Evolutionary conservation across 345 rosid genomes (phyloP), one percentile per base, ranked within the genome.

Genomic region (Dovyalis caffra): DNA sequence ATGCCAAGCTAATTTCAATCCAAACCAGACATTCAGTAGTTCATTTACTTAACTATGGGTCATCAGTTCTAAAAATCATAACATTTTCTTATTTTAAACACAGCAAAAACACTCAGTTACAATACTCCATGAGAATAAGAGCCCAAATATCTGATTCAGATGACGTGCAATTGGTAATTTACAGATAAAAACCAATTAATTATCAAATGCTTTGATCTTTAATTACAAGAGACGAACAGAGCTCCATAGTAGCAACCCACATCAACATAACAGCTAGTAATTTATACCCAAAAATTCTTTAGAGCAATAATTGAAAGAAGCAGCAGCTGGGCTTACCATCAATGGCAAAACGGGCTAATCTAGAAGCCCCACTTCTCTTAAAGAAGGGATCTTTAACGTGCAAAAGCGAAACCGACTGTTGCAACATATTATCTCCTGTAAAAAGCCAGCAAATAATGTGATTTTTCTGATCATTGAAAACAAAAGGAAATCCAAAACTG

Each of bases 381-480:
- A 90, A 92, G 86, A 91, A 86, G 3, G 97, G 97, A 83, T 95
- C 99, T 83, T 92, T 91, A 53, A 88, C 95, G 69, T 86, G 96
- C 85, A 95, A 83, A 72, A 95, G 97, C 20, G 92, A 90, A 49
- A 95, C 71, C 1, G 99, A 92, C 79, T 95, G 99, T 23, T 85
- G 94, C 80, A 95, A 63, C 78, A 95, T 79, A 76, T 83, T 95
- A 90, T 92, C 97, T 76, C 97, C 99, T 91, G 87, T 23, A 61
- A 25, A 23, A 21, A 64, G 38, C n/a, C 14, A 64, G 29, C 12
- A 25, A 60, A 60, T 0, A 60, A 64, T 29, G 37, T 21, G 33
- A n/a, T n/a, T n/a, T n/a, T n/a, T n/a, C n/a, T n/a, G n/a, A n/a
- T n/a, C n/a, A n/a, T n/a, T n/a, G n/a, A 12, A 28, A 10, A 64